Base-by-base conservation (phyloP, 129 eudicot genomes). In the Erigeron canadensis region DNA sequence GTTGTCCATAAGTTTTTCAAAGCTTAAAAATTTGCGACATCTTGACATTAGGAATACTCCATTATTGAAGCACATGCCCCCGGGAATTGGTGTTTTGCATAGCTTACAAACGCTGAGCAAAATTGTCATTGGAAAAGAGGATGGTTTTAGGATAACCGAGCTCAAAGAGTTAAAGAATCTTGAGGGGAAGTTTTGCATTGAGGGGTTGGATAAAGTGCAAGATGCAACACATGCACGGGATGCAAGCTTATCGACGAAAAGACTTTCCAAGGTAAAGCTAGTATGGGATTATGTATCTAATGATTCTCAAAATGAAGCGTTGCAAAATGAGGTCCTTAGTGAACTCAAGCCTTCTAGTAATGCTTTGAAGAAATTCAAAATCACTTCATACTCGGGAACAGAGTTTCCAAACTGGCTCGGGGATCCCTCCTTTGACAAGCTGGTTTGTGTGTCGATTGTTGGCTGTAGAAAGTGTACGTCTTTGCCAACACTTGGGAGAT, bases 401-500 rank as follows among this genome's bases (percentile, higher is more conserved):
- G 54, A 21, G 16, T 85, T 85, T 63, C 84, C 89, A 16, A 65
- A 39, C n/a, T 58, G 59, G 59, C 42, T 67, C 7, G 45, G 73
- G 44, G 47, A 50, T 68, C 60, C 73, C 28, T 68, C 47, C 0
- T 50, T 68, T 50, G 5, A 16, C 2, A 17, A 6, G 3, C 39
- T 69, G 50, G 10, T 8, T 42, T 19, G 11, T 10, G 63, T 69
- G 37, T 37, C 63, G 22, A 17, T 69, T 17, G 0, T 4, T 16
- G 50, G 23, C 21, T 70, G 61, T 65, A 68, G 39, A 39, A 18
- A 16, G 1, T 69, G 74, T 55, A 53, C 51, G n/a, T 53, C 39
- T 16, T 18, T 70, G 39, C 90, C 87, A 0, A 77, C 80, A 50
- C 74, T 82, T 13, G 86, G 82, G 23, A 80, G 67, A 43, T 80